Base-by-base conservation (phyloP, 1,284 basidiomycete genomes). In the Somion occarium region DNA sequence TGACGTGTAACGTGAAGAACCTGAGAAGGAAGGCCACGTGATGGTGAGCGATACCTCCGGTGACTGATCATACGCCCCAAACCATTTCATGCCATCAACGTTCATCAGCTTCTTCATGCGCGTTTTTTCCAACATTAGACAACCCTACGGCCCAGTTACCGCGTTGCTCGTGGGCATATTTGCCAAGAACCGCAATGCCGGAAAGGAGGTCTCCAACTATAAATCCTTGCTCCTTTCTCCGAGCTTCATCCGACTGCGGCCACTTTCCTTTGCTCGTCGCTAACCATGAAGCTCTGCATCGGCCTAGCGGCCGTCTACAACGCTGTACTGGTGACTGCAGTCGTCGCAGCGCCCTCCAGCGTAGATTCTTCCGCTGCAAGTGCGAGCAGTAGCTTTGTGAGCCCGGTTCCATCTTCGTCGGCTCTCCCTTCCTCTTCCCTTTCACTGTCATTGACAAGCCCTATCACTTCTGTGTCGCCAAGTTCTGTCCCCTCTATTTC, bases 261-360 rank as follows among this genome's bases (percentile, higher is more conserved):
- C 44, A n/a, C 15, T 24, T 23, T 19, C 38, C 12, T 12, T 30
- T 27, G 9, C 22, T 38, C 25, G 25, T 42, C 19, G 22, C 38
- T 30, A 48, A 56, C 45, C 23, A 56, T 56, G 54, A 53, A 56
- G 52, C 49, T 56, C 26, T 46, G 49, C 22, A n/a, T 46, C 26
- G 48, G 48, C 30, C 46, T 53, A 26, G 44, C 41, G 27, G 51
- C 43, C 37, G 23, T 50, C 30, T 46, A 27, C 42, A 30, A 27
- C 18, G 49, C 53, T 39, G 18, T 53, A 46, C 43, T 51, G 38
- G 44, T 45, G 19, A 23, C 43, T 20, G 25, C 43, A 3, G 54
- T 47, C 54, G 30, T 9, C 26, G 53, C 50, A 15, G 50, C 48
- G 2, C 44, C 48, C 3, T 42, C 51, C 13, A 24, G 27, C 26